Evolutionary conservation across 805 yeast genomes (phyloP), one percentile per base, ranked within the genome.

Genomic region (Brettanomyces sp.): DNA sequence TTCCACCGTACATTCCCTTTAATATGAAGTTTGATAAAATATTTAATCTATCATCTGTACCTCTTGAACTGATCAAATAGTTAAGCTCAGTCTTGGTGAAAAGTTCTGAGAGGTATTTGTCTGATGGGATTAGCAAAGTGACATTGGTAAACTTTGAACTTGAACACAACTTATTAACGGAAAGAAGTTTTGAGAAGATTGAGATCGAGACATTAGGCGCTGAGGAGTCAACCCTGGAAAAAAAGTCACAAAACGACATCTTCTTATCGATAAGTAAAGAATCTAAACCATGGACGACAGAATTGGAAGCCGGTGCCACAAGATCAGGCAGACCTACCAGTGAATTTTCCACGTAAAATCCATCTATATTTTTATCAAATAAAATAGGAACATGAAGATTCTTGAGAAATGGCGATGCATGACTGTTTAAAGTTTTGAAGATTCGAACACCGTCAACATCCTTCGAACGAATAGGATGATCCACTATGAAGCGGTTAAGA

Each of bases 201-300:
- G 47, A 51, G 33, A 55, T 51, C 7, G 46, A 36, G 23, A 51
- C 48, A 13, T 49, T 45, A 9, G 53, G 52, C 1, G 59, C 43
- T 23, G 53, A 47, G 38, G 49, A 42, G 13, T 44, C 44, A 7
- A 47, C 39, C 4, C 49, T 45, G n/a, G 51, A 25, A 7, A 77
- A 49, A 9, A 71, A 54, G 3, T 67, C 67, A 41, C 66, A 55
- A 69, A 70, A 18, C 67, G 50, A 25, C 57, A 48, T 42, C 64
- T 64, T 55, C 63, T 64, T 32, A 54, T 69, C 66, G 1, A 42
- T 18, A 4, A 83, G 51, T 9, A 74, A 53, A 14, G 64, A 54
- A 46, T 76, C 77, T 2, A 84, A 68, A 1, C 85, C 88, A 48
- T 84, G 87, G 11, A 87, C 76, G 28, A 74, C 76, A 0, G 90